Percentiles rank a stretch among this genome's conserved stretches.
phyloP scores from a whole-genome alignment of 179 eudicot species.

The Nepenthes alata region DNA sequence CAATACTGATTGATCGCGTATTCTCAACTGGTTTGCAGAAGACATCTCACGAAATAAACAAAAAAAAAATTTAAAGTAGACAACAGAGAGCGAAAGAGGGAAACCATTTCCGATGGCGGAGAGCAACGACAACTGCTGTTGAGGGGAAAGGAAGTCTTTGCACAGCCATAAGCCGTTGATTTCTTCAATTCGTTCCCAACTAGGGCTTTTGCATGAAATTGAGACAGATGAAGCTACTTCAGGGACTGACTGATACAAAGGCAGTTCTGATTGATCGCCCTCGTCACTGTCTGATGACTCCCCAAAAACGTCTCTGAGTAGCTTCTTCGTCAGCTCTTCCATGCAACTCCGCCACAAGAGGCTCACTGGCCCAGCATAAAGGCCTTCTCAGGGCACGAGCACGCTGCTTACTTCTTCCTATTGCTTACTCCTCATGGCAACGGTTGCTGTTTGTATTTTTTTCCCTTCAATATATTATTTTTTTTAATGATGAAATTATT shows the following conservation, averaged over 20 bases:
- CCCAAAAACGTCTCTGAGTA: slow-evolving; percentile 56
- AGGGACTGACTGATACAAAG: slow-evolving; percentile 3
- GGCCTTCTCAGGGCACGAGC: too few relatives aligned
- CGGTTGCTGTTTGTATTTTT: too few relatives aligned
- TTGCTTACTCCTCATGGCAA: too few relatives aligned
- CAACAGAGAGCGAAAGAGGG: not conserved
- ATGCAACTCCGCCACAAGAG: too few relatives aligned
- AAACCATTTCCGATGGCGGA: slow-evolving; percentile 44
- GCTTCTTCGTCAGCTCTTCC: slow-evolving; percentile 2
- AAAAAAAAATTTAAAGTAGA: not conserved
- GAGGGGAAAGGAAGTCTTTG: slow-evolving; percentile 40
- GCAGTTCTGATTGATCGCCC: slow-evolving; percentile 9
- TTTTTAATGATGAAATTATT: too few relatives aligned
- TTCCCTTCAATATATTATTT: too few relatives aligned
- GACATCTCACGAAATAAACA: too few relatives aligned
- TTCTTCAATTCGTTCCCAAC: slow-evolving; percentile 30
- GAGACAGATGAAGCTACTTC: slow-evolving; percentile 2
- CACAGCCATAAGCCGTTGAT: slow-evolving; percentile 64
- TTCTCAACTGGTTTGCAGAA: too few relatives aligned
- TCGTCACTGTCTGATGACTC: slow-evolving; percentile 47
- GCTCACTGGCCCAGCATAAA: too few relatives aligned
- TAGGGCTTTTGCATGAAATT: slow-evolving; percentile 10
- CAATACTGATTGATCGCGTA: too few relatives aligned
- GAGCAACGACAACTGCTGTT: slow-evolving; percentile 46
- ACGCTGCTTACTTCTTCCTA: too few relatives aligned